A percentile compares a stretch with the other conserved stretches of the same genome.
Conservation (phyloP, 208 protist species). For the Herpetomonas samuelpessoai region DNA sequence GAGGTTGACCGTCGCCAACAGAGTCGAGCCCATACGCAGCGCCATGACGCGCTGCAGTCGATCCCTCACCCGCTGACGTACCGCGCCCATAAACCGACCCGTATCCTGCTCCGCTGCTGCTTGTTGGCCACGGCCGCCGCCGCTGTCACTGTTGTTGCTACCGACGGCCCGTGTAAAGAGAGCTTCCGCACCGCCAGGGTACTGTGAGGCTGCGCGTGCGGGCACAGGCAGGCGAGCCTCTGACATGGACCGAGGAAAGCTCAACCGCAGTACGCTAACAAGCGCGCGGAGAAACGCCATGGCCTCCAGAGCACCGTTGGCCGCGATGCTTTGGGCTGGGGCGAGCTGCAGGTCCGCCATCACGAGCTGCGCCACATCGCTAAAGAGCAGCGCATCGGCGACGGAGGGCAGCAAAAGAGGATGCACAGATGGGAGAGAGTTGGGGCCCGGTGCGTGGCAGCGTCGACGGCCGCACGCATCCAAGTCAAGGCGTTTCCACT, state of each 20-base stretch:
- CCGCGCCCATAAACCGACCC: neutral
- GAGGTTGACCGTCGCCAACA: neutral
- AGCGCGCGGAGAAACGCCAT: neutral
- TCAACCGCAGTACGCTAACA: neutral
- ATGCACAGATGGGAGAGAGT: neutral
- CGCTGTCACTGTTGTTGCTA: too few species aligned
- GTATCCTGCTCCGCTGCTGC: too few species aligned
- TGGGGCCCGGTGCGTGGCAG: too few species aligned
- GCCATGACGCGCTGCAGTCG: neutral
- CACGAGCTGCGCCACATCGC: slow-evolving; percentile 1
- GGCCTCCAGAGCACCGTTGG: neutral
- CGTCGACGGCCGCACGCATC: too few species aligned
- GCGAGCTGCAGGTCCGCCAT: neutral
- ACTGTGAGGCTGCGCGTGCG: too few species aligned
- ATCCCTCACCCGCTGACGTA: neutral
- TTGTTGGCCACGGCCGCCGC: too few species aligned
- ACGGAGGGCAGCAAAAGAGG: neutral
- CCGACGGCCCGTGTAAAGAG: too few species aligned
- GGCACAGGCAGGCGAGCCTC: too few species aligned
- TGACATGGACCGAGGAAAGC: neutral
- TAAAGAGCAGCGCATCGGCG: neutral
- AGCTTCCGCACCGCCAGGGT: too few species aligned
- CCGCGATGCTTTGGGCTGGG: neutral
- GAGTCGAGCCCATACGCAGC: neutral
- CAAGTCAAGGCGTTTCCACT: too few species aligned